phyloP scores from a whole-genome alignment of 2,329 filamentous ascomycete species.

The Thielaviopsis populi region DNA sequence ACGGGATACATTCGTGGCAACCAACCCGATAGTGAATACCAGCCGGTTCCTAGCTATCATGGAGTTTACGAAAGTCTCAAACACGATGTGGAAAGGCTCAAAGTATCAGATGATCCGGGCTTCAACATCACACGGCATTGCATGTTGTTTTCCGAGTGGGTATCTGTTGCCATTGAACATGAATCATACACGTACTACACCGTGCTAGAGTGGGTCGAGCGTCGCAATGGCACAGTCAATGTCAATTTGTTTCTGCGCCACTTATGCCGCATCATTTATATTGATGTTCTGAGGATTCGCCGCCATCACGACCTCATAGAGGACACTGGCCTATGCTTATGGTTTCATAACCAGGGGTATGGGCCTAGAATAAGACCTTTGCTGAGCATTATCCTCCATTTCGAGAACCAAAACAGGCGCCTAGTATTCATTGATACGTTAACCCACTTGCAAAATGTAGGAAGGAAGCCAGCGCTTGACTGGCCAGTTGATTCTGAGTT shows the following conservation, averaged over 20 bases:
- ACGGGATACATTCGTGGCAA: background rate
- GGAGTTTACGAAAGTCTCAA: background rate
- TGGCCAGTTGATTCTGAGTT: background rate
- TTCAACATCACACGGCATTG: constrained; percentile 9
- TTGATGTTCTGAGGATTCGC: background rate
- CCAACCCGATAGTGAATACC: background rate
- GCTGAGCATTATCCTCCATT: background rate
- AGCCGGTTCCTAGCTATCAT: background rate
- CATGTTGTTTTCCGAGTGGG: constrained; percentile 6
- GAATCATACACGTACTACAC: constrained; percentile 1
- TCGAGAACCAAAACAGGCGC: background rate
- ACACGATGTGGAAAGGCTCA: background rate
- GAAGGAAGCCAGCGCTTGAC: background rate
- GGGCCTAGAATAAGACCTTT: background rate
- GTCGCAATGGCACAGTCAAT: background rate
- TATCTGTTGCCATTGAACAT: background rate
- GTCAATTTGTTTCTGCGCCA: constrained; percentile 12
- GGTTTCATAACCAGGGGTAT: constrained; percentile 1
- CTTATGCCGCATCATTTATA: constrained; percentile 10
- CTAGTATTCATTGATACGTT: background rate
- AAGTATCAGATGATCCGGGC: constrained; percentile 8
- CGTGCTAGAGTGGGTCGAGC: constrained; percentile 11
- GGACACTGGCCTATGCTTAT: background rate
- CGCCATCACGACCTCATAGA: background rate
- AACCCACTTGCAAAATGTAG: background rate